These are phyloP conservation scores for Nannizzia gypsea DNA, from an alignment of 2,329 filamentous ascomycete genomes.

Conservation along the genomic window DNA sequence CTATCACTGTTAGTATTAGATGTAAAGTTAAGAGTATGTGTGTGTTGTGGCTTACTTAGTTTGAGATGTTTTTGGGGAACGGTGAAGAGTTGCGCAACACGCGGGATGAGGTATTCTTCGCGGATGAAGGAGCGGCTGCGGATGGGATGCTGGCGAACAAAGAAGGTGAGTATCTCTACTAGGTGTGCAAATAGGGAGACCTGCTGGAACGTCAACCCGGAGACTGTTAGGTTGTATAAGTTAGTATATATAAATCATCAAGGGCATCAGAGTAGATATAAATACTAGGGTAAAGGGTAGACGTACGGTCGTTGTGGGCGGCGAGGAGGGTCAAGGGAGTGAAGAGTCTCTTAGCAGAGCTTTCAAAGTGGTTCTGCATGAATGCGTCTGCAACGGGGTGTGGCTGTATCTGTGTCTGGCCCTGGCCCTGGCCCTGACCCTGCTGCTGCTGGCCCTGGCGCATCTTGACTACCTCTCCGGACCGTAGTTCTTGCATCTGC, in stretches of 20 bases:
- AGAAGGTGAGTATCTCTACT: conserved; percentile 87
- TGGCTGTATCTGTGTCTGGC: not conserved
- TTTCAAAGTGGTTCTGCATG: conserved; percentile 78
- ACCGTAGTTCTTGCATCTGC: conserved; percentile 47
- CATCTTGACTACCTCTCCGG: conserved; percentile 57
- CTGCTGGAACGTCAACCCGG: conserved; percentile 66
- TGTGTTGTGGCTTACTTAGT: conserved; percentile 54
- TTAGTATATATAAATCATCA: conserved; percentile 8
- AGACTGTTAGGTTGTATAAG: conserved; percentile 35
- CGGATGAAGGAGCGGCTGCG: conserved; percentile 82
- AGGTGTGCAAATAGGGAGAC: conserved; percentile 85
- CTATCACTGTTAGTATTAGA: conserved; percentile 32
- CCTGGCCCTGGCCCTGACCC: not conserved
- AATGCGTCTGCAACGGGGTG: conserved; percentile 76
- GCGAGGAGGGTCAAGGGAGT: conserved; percentile 74
- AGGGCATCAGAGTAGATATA: too few species aligned
- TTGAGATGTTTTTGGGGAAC: conserved; percentile 87
- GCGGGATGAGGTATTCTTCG: conserved; percentile 61
- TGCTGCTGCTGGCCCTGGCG: conserved; percentile 34
- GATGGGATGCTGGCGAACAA: conserved; percentile 76
- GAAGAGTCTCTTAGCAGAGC: conserved; percentile 74
- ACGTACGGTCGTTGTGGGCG: conserved; percentile 44
- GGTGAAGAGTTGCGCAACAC: conserved; percentile 69
- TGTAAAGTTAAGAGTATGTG: too few species aligned
- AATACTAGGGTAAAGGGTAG: not conserved